Evolutionary conservation across 768 basidiomycete species (phyloP).

Genomic region (Dentipellis sp.): DNA sequence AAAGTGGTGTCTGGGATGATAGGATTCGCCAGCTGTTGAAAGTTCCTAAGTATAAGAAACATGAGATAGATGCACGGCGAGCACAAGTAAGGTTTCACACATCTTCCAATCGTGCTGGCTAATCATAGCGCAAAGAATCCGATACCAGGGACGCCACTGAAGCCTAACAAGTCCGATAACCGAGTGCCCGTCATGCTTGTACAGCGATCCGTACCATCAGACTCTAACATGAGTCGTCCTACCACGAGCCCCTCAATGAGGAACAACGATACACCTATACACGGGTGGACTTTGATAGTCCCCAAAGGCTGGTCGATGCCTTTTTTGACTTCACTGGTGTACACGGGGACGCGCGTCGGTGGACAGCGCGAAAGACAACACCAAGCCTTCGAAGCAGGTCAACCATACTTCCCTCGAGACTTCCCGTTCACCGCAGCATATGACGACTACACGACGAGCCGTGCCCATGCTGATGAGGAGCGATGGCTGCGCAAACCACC

Average conservation of each 20-base stretch:
- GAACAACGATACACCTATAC: constrained; percentile 28
- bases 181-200: constrained; percentile 78
- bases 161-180: constrained; percentile 65
- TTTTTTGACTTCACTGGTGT: constrained; percentile 73
- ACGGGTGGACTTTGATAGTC: constrained; percentile 84
- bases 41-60: constrained; percentile 67
- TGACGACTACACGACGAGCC: constrained; percentile 34
- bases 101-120: background rate
- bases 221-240: constrained; percentile 15
- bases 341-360: constrained; percentile 76
- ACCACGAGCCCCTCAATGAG: background rate
- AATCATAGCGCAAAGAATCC: constrained; percentile 37
- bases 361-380: constrained; percentile 79
- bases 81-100: constrained; percentile 40
- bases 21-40: constrained; percentile 37
- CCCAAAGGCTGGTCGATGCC: constrained; percentile 90
- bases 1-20: constrained; percentile 70
- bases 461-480: constrained; percentile 43
- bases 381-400: constrained; percentile 77
- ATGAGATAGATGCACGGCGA: constrained; percentile 78
- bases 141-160: constrained; percentile 69
- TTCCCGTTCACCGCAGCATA: constrained; percentile 55
- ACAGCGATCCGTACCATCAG: constrained; percentile 57
- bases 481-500: constrained; percentile 78
- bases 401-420: constrained; percentile 72